Base-by-base conservation (phyloP, 164 flowering plant species). In the Annona squamosa region DNA sequence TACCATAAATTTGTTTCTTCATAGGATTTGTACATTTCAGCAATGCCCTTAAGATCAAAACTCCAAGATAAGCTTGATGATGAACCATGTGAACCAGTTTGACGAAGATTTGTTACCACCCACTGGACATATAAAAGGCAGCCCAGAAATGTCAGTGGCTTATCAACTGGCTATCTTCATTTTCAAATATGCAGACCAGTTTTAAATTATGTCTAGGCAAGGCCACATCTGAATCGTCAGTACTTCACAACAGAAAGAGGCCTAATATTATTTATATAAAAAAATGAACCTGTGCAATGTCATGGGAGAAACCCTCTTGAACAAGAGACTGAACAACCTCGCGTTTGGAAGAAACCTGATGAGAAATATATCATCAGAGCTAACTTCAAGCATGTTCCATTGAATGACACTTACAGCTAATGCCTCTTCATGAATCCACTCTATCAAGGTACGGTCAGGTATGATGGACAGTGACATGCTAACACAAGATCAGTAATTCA, bases 1-100 rank as follows among this genome's bases (percentile, higher is more conserved):
- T 87, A 92, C 97, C 99, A 92, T 76, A 94, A 80, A 77, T 91
- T 92, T 79, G 95, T 92, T 74, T 89, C 95, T 83, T 94, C 97
- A 68, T 91, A 94, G 18, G 99, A 92, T 70, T 85, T 87, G 71
- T 87, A 94, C 97, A 94, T 89, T 73, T 94, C 93, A 68, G 88
- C 78, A 72, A 94, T 89, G 68, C 99, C 99, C 17, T 88, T 77
- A 61, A 94, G 90, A 79, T 94, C 87, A 79, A 94, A 94, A 65
- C 81, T 79, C 99, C 99, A 94, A 3, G 95, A 89, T 83, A 89
- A 91, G 72, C 81, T 80, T 70, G 90, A 74, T 42, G 85, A 76
- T 73, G 89, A 77, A 78, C 82, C 84, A 79, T 75, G 77, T 65
- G 77, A 65, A 44, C 80, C 75, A n/a, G 73, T 82, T 59, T 82